Evolutionary conservation across 2,329 filamentous ascomycete species (phyloP), one percentile per base, ranked within the genome.

Genomic region (Fusarium protoensiforme): DNA sequence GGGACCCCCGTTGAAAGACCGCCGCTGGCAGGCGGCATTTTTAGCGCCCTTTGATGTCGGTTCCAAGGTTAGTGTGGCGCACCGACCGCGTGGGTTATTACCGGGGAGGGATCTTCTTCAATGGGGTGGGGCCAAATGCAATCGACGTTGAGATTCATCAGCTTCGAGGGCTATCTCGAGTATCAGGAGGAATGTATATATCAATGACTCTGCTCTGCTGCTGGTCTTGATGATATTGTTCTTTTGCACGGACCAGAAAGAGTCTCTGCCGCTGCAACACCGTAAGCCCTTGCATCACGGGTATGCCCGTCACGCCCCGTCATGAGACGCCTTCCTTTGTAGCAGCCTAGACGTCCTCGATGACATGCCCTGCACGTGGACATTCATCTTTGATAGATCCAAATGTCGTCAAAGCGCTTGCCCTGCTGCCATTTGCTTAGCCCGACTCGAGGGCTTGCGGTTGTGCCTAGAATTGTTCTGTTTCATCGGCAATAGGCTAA

Each of bases 61-160:
- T 51, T 48, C 43, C 24, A 48, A 48, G 43, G 38, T 59, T 64
- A 35, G 48, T 67, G 72, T 77, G 73, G 68, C 66, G 68, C 74
- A 48, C 51, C 46, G 48, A 66, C 74, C 71, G 74, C 69, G 67
- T 74, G 72, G 74, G 60, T 53, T 62, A 65, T 51, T 51, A 29
- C 74, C 69, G 64, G 69, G 74, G 57, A 24, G 62, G 61, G 46
- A 51, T 68, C 51, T 38, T 66, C 63, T 59, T 59, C 29, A 43
- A 43, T 16, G 27, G 65, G 53, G 53, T 22, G 29, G 33, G 35
- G 53, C 31, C 13, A 46, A 39, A 65, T 64, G 58, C 68, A 72
- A 57, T 53, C 27, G 14, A 57, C 7, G 39, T 24, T 16, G 48
- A 33, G 27, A 54, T 54, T 54, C 27, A 54, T 27, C 33, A 20